Evolutionary conservation across 768 basidiomycete genomes (phyloP).

Genomic region (Lactifluus piperatus): DNA sequence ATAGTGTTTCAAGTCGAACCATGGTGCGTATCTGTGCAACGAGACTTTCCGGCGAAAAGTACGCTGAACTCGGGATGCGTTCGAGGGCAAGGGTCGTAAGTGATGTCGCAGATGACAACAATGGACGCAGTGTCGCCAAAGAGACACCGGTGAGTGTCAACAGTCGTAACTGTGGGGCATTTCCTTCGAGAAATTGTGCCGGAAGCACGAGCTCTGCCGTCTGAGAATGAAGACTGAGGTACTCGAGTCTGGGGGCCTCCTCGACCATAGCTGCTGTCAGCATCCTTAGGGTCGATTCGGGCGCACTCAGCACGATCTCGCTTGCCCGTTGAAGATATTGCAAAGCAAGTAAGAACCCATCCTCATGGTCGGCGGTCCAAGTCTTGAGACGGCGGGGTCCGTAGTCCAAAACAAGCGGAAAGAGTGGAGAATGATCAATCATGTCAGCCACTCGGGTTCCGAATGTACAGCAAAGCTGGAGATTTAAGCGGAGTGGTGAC

Average conservation of each 20-base stretch:
- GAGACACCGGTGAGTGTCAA: slow-evolving; percentile 5
- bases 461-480: slow-evolving; percentile 13
- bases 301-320: slow-evolving; percentile 6
- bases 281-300: background rate
- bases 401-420: slow-evolving; percentile 13
- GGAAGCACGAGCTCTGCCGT: slow-evolving; percentile 6
- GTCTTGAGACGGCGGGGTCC: background rate
- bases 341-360: background rate
- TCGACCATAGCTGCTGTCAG: background rate
- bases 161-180: slow-evolving; percentile 1
- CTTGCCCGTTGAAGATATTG: background rate
- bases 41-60: slow-evolving; percentile 8
- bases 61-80: slow-evolving; percentile 4
- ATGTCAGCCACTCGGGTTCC: background rate
- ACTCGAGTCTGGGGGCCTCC: slow-evolving; percentile 1
- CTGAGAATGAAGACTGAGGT: slow-evolving; percentile 5
- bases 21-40: background rate
- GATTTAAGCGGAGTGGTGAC: slow-evolving; percentile 6
- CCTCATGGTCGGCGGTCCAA: background rate
- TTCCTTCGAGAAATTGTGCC: slow-evolving; percentile 1
- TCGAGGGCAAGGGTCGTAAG: slow-evolving; percentile 12
- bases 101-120: slow-evolving; percentile 1
- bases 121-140: background rate
- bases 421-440: background rate
- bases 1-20: background rate